phyloP scores from a whole-genome alignment of 768 basidiomycete genomes.

The Suillus subluteus region DNA sequence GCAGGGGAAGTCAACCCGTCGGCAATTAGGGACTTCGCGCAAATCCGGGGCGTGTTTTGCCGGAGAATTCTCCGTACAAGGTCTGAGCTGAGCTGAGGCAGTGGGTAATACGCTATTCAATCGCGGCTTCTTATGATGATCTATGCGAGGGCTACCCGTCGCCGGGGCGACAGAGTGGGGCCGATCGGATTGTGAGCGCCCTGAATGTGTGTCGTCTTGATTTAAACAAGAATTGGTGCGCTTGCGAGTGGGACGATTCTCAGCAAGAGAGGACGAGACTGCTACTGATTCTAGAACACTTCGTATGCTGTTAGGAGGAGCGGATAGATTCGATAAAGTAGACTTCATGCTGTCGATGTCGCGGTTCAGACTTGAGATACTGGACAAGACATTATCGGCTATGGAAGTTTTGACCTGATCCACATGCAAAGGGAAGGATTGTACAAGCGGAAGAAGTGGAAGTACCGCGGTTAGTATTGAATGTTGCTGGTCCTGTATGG shows the following conservation, averaged over 20 bases:
- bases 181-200: neutral
- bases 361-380: constrained; percentile 21
- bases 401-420: constrained; percentile 27
- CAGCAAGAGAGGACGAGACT: neutral
- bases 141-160: neutral
- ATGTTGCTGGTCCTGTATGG: constrained; percentile 53
- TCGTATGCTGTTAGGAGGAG: neutral
- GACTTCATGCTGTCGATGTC: constrained; percentile 20
- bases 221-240: constrained; percentile 4
- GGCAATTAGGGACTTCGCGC: neutral
- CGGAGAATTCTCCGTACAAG: neutral
- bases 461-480: constrained; percentile 56
- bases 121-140: constrained; percentile 5
- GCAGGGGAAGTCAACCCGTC: neutral
- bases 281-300: neutral
- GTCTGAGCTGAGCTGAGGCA: neutral
- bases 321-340: neutral
- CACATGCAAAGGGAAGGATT: constrained; percentile 61
- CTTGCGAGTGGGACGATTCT: neutral
- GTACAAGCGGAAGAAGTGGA: constrained; percentile 64
- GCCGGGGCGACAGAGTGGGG: neutral
- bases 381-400: constrained; percentile 22
- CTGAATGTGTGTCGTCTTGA: neutral
- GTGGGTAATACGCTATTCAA: neutral
- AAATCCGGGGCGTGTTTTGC: neutral